Evolutionary conservation across 495 filamentous ascomycete species (phyloP).

Genomic region (Oleoguttula mirabilis): DNA sequence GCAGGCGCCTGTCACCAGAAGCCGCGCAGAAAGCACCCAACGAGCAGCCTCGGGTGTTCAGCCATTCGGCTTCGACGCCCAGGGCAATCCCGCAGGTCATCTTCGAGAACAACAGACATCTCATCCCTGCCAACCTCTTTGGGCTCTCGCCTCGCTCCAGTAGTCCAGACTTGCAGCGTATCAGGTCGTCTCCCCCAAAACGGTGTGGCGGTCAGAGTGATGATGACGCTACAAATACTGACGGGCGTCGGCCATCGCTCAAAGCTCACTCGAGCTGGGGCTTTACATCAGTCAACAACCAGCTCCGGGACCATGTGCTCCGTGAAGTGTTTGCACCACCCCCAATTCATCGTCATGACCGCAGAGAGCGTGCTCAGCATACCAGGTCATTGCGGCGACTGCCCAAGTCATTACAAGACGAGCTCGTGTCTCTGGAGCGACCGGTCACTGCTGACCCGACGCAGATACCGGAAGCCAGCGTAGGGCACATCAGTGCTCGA

Average conservation of each 20-base stretch:
- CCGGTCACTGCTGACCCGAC: slow-evolving; percentile 28
- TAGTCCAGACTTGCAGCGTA: slow-evolving; percentile 12
- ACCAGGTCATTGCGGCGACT: slow-evolving; percentile 35
- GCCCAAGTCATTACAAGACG: slow-evolving; percentile 21
- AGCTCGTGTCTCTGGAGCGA: slow-evolving; percentile 17
- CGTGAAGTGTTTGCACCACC: slow-evolving; percentile 86
- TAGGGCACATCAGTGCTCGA: slow-evolving; percentile 5
- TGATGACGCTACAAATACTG: slow-evolving; percentile 4
- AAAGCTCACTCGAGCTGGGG: slow-evolving; percentile 66
- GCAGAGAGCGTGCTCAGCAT: slow-evolving; percentile 51
- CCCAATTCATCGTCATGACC: slow-evolving; percentile 54
- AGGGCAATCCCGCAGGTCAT: slow-evolving; percentile 76
- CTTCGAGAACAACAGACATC: slow-evolving; percentile 90
- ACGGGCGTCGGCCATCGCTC: slow-evolving; percentile 24
- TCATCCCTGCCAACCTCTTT: slow-evolving; percentile 76
- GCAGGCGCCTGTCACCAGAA: not conserved
- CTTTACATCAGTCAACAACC: slow-evolving; percentile 84
- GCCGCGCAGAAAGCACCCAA: slow-evolving; percentile 13
- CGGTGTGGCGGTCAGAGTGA: slow-evolving; percentile 7
- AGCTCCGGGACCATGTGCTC: slow-evolving; percentile 80
- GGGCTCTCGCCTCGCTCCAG: slow-evolving; percentile 23
- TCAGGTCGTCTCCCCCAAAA: slow-evolving; percentile 5
- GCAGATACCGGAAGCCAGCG: slow-evolving; percentile 22
- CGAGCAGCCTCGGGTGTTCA: slow-evolving; percentile 55
- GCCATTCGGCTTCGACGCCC: slow-evolving; percentile 53